Percentiles rank a stretch among this genome's conserved stretches.
phyloP scores from a whole-genome alignment of 345 rosid genomes.

The Eucalyptus cloeziana region DNA sequence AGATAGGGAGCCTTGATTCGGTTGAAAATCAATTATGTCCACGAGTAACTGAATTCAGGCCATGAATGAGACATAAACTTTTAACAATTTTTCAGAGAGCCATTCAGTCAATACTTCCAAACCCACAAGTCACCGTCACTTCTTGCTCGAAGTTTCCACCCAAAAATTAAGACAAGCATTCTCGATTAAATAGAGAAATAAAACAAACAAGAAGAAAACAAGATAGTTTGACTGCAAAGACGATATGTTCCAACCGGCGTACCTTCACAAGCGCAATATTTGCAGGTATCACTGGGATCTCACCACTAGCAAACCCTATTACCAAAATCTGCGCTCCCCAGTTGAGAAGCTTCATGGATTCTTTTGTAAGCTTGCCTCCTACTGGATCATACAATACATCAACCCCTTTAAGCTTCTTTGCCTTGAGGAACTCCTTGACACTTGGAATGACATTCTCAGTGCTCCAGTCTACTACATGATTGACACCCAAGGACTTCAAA shows the following conservation, averaged over 20 bases:
- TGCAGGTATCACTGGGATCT: slow-evolving; percentile 70
- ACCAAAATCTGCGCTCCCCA: slow-evolving; percentile 94
- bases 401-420: slow-evolving; percentile 70
- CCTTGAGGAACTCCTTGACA: slow-evolving; percentile 65
- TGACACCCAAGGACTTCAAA: slow-evolving; percentile 72
- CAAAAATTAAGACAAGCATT: background rate
- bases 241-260: background rate
- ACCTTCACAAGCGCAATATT: slow-evolving; percentile 94
- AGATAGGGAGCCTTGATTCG: background rate
- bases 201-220: background rate
- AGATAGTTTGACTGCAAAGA: background rate
- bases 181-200: background rate
- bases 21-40: background rate
- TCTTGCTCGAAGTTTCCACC: background rate
- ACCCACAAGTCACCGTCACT: background rate
- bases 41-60: background rate
- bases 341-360: slow-evolving; percentile 66
- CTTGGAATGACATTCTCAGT: slow-evolving; percentile 52
- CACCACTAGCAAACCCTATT: slow-evolving; percentile 93
- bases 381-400: slow-evolving; percentile 89
- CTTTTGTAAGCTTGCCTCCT: slow-evolving; percentile 72
- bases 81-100: background rate
- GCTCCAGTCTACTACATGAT: slow-evolving; percentile 69
- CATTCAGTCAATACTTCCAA: background rate
- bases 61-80: background rate